A percentile compares a stretch with the other conserved stretches of the same genome.
phyloP scores from a whole-genome alignment of 2,329 filamentous ascomycete genomes.

The Rhinocladiella similis region DNA sequence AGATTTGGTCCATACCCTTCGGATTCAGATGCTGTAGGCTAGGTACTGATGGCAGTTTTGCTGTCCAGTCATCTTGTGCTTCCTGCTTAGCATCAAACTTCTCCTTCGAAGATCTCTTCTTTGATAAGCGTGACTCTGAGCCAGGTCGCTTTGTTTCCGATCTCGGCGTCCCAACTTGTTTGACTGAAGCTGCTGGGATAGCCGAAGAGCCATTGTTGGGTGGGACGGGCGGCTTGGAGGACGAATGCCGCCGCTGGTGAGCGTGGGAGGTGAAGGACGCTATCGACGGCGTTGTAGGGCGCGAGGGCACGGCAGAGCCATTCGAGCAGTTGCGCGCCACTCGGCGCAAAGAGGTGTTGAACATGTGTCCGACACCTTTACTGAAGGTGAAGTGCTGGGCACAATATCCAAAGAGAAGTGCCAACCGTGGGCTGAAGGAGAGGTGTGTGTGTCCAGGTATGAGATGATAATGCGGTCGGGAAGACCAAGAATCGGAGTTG shows the following conservation, averaged over 20 bases:
- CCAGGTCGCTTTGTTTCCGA: conserved; percentile 27
- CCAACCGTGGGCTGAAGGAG: conserved; percentile 1
- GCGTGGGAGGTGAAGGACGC: conserved; percentile 38
- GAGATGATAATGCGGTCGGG: conserved; percentile 1
- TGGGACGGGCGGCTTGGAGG: conserved; percentile 48
- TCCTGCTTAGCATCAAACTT: conserved; percentile 35
- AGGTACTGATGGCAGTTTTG: conserved; percentile 49
- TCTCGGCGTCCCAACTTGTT: conserved; percentile 28
- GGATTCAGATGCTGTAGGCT: conserved; percentile 50
- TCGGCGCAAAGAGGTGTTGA: conserved; percentile 48
- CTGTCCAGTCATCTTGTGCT: conserved; percentile 34
- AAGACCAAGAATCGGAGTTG: conserved; percentile 4
- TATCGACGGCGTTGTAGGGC: conserved; percentile 36
- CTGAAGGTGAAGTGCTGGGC: conserved; percentile 3
- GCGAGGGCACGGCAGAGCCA: conserved; percentile 35
- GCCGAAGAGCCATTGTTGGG: conserved; percentile 45
- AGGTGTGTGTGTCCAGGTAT: not conserved
- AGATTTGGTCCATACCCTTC: conserved; percentile 38
- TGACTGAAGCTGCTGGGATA: conserved; percentile 28
- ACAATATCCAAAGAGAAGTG: conserved; percentile 1
- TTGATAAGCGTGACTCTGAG: conserved; percentile 28
- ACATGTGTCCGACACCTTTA: conserved; percentile 34
- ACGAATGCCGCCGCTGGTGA: conserved; percentile 50
- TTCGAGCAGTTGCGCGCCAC: conserved; percentile 42
- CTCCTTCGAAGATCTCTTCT: conserved; percentile 24